Conservation (phyloP, 2,329 filamentous ascomycete species). For the Lachnellula occidentalis region DNA sequence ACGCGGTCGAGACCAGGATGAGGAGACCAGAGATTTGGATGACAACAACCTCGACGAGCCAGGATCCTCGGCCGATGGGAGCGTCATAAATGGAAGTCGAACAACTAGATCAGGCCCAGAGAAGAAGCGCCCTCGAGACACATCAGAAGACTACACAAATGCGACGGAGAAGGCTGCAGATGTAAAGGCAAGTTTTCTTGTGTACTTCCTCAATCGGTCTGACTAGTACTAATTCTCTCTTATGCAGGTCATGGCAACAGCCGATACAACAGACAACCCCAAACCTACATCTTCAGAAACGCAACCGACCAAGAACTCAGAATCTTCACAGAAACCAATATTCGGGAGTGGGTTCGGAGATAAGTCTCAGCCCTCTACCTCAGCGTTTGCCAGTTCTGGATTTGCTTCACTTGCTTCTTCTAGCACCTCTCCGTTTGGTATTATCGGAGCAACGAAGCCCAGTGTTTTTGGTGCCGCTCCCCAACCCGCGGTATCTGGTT, state of each 20-base stretch:
- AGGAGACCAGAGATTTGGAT: conserved; percentile 38
- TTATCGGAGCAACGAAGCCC: conserved; percentile 44
- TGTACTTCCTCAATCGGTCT: not conserved
- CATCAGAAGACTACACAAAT: conserved; percentile 27
- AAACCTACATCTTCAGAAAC: conserved; percentile 6
- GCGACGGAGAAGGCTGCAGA: conserved; percentile 21
- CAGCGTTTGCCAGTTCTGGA: conserved; percentile 62
- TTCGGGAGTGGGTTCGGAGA: conserved; percentile 21
- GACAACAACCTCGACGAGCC: conserved; percentile 32
- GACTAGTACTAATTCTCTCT: conserved; percentile 5
- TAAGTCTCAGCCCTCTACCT: conserved; percentile 44
- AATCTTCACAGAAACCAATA: conserved; percentile 13
- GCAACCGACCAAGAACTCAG: conserved; percentile 8
- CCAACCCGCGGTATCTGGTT: conserved; percentile 38
- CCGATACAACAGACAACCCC: conserved; percentile 2
- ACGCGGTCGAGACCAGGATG: conserved; percentile 39
- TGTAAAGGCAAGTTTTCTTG: conserved; percentile 16
- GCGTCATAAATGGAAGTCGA: conserved; percentile 30
- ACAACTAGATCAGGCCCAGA: conserved; percentile 51
- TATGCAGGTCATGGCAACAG: conserved; percentile 8
- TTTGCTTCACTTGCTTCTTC: conserved; percentile 61
- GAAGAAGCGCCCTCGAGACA: conserved; percentile 58
- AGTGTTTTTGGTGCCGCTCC: conserved; percentile 43
- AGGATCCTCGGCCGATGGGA: conserved; percentile 38
- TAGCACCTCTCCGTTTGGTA: conserved; percentile 58